Base-by-base conservation (phyloP, 192 early-diverging fungal species). In the Glomus cerebriforme region DNA sequence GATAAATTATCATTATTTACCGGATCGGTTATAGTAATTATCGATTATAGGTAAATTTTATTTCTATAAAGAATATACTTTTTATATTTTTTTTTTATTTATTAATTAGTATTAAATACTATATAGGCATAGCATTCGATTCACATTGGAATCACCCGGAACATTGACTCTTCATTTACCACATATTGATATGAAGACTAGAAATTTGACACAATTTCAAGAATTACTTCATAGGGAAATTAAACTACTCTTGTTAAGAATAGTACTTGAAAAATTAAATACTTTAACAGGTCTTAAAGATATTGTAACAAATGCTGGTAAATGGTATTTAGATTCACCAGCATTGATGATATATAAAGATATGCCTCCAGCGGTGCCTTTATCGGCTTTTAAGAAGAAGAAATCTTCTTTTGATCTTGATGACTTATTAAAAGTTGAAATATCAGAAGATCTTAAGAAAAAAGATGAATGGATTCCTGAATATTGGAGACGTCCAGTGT, bases 51-150 rank as follows among this genome's bases (percentile, higher is more conserved):
- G 77, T 68, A 68, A 59, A n/a, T 59, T 68, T 39, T 27, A 43
- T 64, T 34, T 7, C 19, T 31, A 35, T 26, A 10, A 39, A 62
- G 1, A 24, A 6, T 35, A 59, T 26, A 35, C 4, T 2, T 60
- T 24, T 37, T 35, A n/a, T 19, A 59, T 1, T 62, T n/a, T 5
- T 62, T n/a, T 13, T 26, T 35, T 45, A 12, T 70, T 37, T 70
- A 45, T 45, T 43, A 70, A 37, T 68, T 68, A n/a, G n/a, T n/a
- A n/a, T n/a, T 59, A 32, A 34, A 60, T 77, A 9, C n/a, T 47
- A n/a, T 65, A 78, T 47, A 78, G 77, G 35, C 47, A 78, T 35
- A 78, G 77, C n/a, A 43, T 78, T 54, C 77, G 77, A 68, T 62
- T 78, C 32, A 78, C 66, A 29, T 59, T 78, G 17, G 77, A 78